Base-by-base conservation (phyloP, 305 asterid species). In the Fraxinus xanthoxyloides region DNA sequence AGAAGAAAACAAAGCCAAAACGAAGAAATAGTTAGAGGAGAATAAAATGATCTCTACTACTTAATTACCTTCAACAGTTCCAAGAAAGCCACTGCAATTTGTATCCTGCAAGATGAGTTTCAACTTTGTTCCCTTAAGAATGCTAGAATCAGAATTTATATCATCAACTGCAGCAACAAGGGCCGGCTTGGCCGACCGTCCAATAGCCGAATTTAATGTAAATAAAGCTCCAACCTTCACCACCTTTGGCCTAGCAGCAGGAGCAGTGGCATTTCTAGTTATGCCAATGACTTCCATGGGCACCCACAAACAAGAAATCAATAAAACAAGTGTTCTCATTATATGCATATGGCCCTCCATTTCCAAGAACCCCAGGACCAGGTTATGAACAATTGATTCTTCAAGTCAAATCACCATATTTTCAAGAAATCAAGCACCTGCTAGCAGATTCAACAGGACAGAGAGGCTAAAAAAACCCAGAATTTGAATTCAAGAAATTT, bases 191-290 rank as follows among this genome's bases (percentile, higher is more conserved):
- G 85, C 85, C 78, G 97, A 91, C 78, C 83, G 85, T 32, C 98
- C 98, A 28, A 94, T 90, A 15, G 78, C 89, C 13, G 98, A 94
- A 87, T 94, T 43, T 35, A 77, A 35, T n/a, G 97, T 91, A 87
- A 88, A 92, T 74, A 94, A 82, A 86, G 93, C 92, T 76, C 97
- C 98, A 82, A 94, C 34, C 73, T 90, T 92, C 85, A 94, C 90
- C 83, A 48, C 86, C 84, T 78, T 84, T 5, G 89, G 88, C 85
- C 89, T 84, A 77, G 15, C 28, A 3, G 67, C 19, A 56, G 61
- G 59, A 73, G 31, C 77, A 70, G 82, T 88, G 4, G 82, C 84
- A 81, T 84, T 91, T 63, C 87, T 83, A 77, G 28, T 81, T 75
- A 69, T 70, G 61, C 87, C 90, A 77, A 69, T 23, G 12, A 48